Base-by-base conservation (phyloP, 805 yeast genomes). In the Candida hungchunana region DNA sequence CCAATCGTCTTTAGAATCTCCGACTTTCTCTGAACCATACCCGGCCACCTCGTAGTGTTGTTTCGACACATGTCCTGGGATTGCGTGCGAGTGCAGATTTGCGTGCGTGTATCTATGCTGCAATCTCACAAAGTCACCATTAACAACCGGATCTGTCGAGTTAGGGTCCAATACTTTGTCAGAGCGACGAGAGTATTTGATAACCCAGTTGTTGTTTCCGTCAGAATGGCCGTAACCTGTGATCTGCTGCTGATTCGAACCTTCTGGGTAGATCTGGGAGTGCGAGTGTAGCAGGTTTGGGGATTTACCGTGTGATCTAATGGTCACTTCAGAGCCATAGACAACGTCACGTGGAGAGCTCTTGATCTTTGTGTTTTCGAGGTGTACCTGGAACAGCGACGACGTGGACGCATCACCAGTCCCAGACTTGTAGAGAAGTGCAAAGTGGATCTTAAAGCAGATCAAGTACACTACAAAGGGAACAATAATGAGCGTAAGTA, bases 331-430 rank as follows among this genome's bases (percentile, higher is more conserved):
- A 5, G 77, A 75, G 6, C 80, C 87, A 40, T 69, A 64, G 2
- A 78, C 57, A 8, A 84, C 67, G 43, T 79, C 79, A 61, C 93
- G 70, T 32, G 90, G 82, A 15, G 80, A 69, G 35, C 82, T 78
- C 22, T 67, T 69, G 34, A 90, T 70, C 13, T 77, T 72, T 31
- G 79, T 75, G 9, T 82, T 85, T 34, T 72, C 71, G 44, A 93
- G 66, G 41, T 90, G 85, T 8, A 90, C 89, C 61, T 93, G 98
- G 62, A 93, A 80, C 34, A 90, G 69, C 0, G 97, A 80, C 13
- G 93, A 80, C 65, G 93, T 85, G 34, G 93, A 79, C 3, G 94
- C 83, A 59, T 90, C 96, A 27, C 97, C 98, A 0, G 96, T 79
- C 14, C 98, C 98, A 2, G 94, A 74, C 50, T 78, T 79, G 51